Percentiles rank a stretch among this genome's conserved stretches.
phyloP scores from a whole-genome alignment of 495 filamentous ascomycete genomes.

The Patellaria atrata region DNA sequence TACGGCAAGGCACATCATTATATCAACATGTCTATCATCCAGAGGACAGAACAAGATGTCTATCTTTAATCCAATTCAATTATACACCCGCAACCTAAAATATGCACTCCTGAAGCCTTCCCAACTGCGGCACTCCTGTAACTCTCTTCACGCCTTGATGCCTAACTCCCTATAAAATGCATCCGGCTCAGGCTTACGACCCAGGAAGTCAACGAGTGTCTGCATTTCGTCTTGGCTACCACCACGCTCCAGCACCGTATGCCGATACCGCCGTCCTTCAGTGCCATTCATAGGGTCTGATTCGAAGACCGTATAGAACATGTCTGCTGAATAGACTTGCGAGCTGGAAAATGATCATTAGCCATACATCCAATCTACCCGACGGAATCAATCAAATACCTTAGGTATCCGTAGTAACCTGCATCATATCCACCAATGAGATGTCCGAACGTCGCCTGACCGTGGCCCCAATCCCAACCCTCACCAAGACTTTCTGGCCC shows the following conservation, averaged over 20 bases:
- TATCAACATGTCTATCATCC: too few relatives aligned
- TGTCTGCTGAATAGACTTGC: conserved; percentile 63
- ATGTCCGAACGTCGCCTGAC: conserved; percentile 56
- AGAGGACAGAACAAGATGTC: too few relatives aligned
- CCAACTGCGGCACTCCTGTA: too few relatives aligned
- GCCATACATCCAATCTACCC: neutral
- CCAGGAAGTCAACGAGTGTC: conserved; percentile 56
- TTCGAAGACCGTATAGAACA: conserved; percentile 69
- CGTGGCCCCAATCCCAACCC: conserved; percentile 44
- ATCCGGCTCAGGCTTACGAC: conserved; percentile 54
- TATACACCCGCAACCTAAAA: too few relatives aligned
- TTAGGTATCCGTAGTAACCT: conserved; percentile 51
- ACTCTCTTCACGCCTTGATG: conserved; percentile 28
- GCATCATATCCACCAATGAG: conserved; percentile 61
- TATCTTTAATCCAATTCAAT: too few relatives aligned
- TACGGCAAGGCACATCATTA: too few relatives aligned
- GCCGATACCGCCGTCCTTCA: conserved; percentile 54
- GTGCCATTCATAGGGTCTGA: conserved; percentile 52
- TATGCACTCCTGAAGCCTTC: too few relatives aligned
- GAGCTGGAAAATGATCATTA: conserved; percentile 15
- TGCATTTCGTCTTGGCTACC: conserved; percentile 64
- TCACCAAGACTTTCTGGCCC: conserved; percentile 43
- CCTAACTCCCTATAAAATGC: conserved; percentile 65
- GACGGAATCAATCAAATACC: conserved; percentile 23
- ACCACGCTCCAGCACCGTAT: conserved; percentile 58